phyloP scores from a whole-genome alignment of 805 yeast genomes.

The Lachancea fermentati region DNA sequence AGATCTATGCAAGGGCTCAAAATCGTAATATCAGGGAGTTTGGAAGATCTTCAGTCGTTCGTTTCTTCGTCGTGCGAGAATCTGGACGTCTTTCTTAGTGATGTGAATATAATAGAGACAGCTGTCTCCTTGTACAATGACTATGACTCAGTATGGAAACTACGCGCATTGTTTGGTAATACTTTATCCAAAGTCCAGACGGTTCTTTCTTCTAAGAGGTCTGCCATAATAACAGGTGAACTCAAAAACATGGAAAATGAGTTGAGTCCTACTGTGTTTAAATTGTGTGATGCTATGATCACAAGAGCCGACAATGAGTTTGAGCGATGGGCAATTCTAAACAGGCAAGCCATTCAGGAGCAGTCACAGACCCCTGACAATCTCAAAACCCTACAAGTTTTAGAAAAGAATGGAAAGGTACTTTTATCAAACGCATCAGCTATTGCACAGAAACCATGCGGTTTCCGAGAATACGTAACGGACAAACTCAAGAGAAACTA shows the following conservation, averaged over 20 bases:
- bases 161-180: slow-evolving; percentile 16
- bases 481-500: slow-evolving; percentile 29
- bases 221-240: slow-evolving; percentile 10
- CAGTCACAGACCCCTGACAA: slow-evolving; percentile 1
- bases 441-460: slow-evolving; percentile 27
- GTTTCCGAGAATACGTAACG: slow-evolving; percentile 26
- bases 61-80: not conserved
- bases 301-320: slow-evolving; percentile 25
- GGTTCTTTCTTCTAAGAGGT: slow-evolving; percentile 12
- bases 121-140: slow-evolving; percentile 1
- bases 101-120: slow-evolving; percentile 6
- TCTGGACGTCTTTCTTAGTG: slow-evolving; percentile 2
- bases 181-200: slow-evolving; percentile 14
- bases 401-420: slow-evolving; percentile 24
- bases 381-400: slow-evolving; percentile 12
- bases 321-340: slow-evolving; percentile 17
- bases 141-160: slow-evolving; percentile 16
- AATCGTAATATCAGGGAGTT: slow-evolving; percentile 9
- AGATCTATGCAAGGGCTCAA: slow-evolving; percentile 16
- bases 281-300: slow-evolving; percentile 22
- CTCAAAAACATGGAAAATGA: slow-evolving; percentile 14
- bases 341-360: slow-evolving; percentile 1
- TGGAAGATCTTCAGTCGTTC: slow-evolving; percentile 8
- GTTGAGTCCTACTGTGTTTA: slow-evolving; percentile 24
- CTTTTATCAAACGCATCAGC: slow-evolving; percentile 20